Evolutionary conservation across 257 asterid genomes (phyloP), one percentile per base, ranked within the genome.

Genomic region (Nicotiana sylvestris): DNA sequence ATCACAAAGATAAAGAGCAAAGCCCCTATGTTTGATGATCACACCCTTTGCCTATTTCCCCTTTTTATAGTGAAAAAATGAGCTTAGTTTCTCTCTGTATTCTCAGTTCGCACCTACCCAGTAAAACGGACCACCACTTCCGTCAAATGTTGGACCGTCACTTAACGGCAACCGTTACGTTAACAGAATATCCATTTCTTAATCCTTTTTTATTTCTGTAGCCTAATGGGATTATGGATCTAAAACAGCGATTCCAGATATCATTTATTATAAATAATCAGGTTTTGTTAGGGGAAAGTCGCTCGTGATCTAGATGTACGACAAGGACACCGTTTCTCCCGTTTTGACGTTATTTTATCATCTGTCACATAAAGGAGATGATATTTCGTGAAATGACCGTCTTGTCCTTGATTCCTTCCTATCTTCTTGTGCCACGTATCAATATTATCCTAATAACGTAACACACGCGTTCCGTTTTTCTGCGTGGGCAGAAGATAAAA

Each of bases 21-120:
- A 35, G 15, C 27, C 55, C 37, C 68, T 9, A 1, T 60, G 69
- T 35, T 16, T 49, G 57, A 66, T 80, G 72, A 81, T 66, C 64
- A 46, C 62, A 49, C 25, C 4, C 53, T 81, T 46, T 12, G 65
- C 51, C 17, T 17, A 7, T 10, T 15, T 49, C 66, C 32, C 30
- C 46, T 66, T 49, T 62, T 81, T 64, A 64, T 81, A 81, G 35
- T 66, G 37, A 5, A 68, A 53, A 43, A 49, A 43, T 25, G 64
- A 53, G 56, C 66, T 46, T 33, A 17, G 55, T 53, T 49, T 58
- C 83, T 66, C 35, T 37, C n/a, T 55, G 51, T 58, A 58, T 56
- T 81, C 80, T 64, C 29, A 64, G 68, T 81, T 81, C 78, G 80
- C 86, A 81, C 87, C 87, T 61, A 85, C 46, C 83, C 86, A 49